A percentile compares a stretch with the other conserved stretches of the same genome.
Conservation (phyloP, 2,329 filamentous ascomycete species). For the Lasiodiplodia gonubiensis region DNA sequence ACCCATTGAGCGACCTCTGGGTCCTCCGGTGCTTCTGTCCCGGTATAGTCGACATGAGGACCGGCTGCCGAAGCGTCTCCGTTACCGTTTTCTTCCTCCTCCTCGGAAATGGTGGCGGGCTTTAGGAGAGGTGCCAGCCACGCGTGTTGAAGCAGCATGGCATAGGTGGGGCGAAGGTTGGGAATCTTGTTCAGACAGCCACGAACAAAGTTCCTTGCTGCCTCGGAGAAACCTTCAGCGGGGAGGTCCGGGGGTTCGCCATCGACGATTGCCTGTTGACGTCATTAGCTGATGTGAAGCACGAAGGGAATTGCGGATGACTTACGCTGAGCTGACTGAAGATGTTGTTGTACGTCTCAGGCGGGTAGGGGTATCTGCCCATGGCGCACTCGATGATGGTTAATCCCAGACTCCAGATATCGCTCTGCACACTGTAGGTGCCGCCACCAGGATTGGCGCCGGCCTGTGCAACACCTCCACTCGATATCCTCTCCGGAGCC, state of each 20-base stretch:
- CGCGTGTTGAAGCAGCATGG: conserved; percentile 83
- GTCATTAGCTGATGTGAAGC: conserved; percentile 29
- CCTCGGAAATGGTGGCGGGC: conserved; percentile 75
- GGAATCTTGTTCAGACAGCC: conserved; percentile 93
- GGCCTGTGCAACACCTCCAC: conserved; percentile 76
- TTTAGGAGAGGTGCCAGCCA: conserved; percentile 82
- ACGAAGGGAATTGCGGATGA: conserved; percentile 36
- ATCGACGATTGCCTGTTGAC: conserved; percentile 86
- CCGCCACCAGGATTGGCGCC: conserved; percentile 73
- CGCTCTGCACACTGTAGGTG: conserved; percentile 96
- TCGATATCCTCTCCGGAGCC: conserved; percentile 94
- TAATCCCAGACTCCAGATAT: conserved; percentile 95
- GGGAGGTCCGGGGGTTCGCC: conserved; percentile 93
- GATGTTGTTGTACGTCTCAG: conserved; percentile 97
- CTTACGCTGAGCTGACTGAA: conserved; percentile 96
- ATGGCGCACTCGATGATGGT: conserved; percentile 96
- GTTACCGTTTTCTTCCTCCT: conserved; percentile 61
- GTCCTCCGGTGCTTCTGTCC: conserved; percentile 56
- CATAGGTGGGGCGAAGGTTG: conserved; percentile 90
- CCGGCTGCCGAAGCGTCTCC: conserved; percentile 36
- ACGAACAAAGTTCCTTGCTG: conserved; percentile 83
- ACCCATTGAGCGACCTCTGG: conserved; percentile 89
- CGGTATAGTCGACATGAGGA: conserved; percentile 41
- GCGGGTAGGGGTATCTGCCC: conserved; percentile 93
- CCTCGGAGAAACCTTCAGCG: conserved; percentile 74